Evolutionary conservation across 495 filamentous ascomycete species (phyloP).

Genomic region (Pseudevernia furfuracea): DNA sequence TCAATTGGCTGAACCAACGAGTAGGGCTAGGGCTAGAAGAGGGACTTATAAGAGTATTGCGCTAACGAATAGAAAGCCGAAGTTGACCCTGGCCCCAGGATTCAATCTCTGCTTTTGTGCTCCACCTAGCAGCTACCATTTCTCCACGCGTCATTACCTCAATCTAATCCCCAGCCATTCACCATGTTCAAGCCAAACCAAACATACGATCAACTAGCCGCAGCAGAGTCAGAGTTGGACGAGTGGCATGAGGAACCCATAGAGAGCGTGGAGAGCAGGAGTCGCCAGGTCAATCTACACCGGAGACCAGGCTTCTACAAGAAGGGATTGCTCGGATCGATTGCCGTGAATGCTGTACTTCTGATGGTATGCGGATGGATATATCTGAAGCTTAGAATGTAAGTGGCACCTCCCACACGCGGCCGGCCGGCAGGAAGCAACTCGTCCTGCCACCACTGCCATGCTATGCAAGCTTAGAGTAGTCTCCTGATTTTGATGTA

Average conservation of each 20-base stretch:
- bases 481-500: neutral
- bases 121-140: too few species aligned
- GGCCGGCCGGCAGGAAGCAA: neutral
- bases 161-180: neutral
- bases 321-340: constrained; percentile 13
- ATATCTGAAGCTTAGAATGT: constrained; percentile 20
- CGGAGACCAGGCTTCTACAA: constrained; percentile 20
- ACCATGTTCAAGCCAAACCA: constrained; percentile 14
- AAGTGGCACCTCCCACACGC: neutral
- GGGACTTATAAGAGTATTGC: too few species aligned
- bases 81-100: neutral
- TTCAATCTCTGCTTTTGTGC: neutral
- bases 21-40: too few species aligned
- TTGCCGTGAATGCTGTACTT: constrained; percentile 20
- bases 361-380: constrained; percentile 16
- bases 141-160: neutral
- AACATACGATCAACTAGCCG: constrained; percentile 7
- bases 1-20: too few species aligned
- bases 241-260: constrained; percentile 14
- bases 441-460: neutral
- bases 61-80: neutral
- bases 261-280: constrained; percentile 14
- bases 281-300: constrained; percentile 15
- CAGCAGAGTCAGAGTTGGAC: constrained; percentile 12
- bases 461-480: neutral